Percentiles rank a stretch among this genome's conserved stretches.
Evolutionary conservation across 2,329 filamentous ascomycete species (phyloP).

Genomic region (Nemania sp.): DNA sequence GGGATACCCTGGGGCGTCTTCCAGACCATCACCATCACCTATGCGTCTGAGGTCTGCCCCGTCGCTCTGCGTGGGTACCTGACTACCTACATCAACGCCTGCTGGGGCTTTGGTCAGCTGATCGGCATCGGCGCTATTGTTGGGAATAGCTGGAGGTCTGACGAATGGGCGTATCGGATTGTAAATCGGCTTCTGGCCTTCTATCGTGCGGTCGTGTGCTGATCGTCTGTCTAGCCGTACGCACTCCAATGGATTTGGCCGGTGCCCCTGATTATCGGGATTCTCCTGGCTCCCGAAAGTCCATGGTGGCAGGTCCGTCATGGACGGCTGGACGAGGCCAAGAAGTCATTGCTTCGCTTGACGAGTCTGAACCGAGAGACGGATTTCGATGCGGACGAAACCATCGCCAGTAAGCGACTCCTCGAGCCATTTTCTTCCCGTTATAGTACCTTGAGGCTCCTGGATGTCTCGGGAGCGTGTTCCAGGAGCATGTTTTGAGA

Average conservation of each 20-base stretch:
- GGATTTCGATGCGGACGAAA: constrained; percentile 80
- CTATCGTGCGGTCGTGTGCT: constrained; percentile 3
- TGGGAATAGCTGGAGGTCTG: constrained; percentile 64
- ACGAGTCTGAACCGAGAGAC: constrained; percentile 66
- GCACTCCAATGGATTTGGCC: constrained; percentile 81
- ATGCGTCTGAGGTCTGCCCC: constrained; percentile 73
- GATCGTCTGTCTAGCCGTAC: constrained; percentile 52
- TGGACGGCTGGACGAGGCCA: constrained; percentile 66
- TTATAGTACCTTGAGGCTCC: too few species aligned
- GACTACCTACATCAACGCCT: constrained; percentile 76
- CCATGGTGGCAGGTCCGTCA: constrained; percentile 78
- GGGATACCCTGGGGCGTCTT: constrained; percentile 66
- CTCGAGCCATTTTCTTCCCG: too few species aligned
- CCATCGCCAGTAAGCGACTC: too few species aligned
- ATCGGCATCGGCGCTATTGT: constrained; percentile 75
- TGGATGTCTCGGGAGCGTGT: too few species aligned
- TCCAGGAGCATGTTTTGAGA: too few species aligned
- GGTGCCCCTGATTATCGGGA: constrained; percentile 65
- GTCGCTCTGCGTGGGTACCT: constrained; percentile 68
- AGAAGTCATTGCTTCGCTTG: constrained; percentile 65
- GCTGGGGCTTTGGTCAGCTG: constrained; percentile 76
- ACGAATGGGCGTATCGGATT: constrained; percentile 68
- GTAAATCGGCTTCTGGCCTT: constrained; percentile 21
- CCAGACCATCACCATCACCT: constrained; percentile 63
- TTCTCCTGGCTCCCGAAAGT: constrained; percentile 70